A percentile compares a stretch with the other conserved stretches of the same genome.
These are phyloP conservation scores for Xylaria telfairii DNA, from an alignment of 495 filamentous ascomycete species.

Conservation along the genomic window DNA sequence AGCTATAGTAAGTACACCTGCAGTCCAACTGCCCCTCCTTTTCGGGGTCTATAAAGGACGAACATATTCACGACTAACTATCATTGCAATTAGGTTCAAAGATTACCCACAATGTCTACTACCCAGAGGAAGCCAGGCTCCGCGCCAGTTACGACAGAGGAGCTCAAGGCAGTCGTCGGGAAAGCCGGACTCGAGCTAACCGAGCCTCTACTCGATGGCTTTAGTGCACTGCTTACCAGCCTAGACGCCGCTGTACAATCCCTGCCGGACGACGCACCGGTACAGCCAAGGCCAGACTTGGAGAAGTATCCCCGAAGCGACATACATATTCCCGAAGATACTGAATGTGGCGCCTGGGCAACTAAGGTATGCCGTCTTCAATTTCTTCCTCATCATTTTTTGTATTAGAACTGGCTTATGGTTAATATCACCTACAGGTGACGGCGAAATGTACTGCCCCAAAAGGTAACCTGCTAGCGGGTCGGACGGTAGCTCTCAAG, in stretches of 20 bases:
- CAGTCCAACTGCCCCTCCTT: background rate
- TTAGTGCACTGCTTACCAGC: slow-evolving; percentile 30
- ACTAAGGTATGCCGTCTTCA: slow-evolving; percentile 28
- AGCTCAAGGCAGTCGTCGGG: slow-evolving; percentile 28
- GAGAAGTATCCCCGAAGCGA: slow-evolving; percentile 35
- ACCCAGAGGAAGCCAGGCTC: slow-evolving; percentile 7
- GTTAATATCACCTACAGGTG: slow-evolving; percentile 27
- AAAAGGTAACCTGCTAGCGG: slow-evolving; percentile 38
- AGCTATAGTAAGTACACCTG: no score
- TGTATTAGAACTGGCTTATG: slow-evolving; percentile 17
- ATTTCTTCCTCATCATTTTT: background rate
- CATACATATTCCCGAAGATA: slow-evolving; percentile 39
- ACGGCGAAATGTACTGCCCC: slow-evolving; percentile 37
- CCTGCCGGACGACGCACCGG: slow-evolving; percentile 31
- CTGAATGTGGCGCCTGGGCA: slow-evolving; percentile 38
- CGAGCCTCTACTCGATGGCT: slow-evolving; percentile 27
- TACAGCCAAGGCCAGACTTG: slow-evolving; percentile 35
- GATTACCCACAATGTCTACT: slow-evolving; percentile 22
- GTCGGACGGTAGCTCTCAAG: slow-evolving; percentile 45
- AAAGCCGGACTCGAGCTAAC: slow-evolving; percentile 34
- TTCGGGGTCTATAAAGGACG: background rate
- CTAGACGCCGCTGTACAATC: slow-evolving; percentile 31
- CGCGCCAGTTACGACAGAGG: slow-evolving; percentile 22
- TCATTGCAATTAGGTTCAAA: background rate
- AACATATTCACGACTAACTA: background rate